phyloP scores from a whole-genome alignment of 164 flowering plant species.

The Magnolia officinalis region DNA sequence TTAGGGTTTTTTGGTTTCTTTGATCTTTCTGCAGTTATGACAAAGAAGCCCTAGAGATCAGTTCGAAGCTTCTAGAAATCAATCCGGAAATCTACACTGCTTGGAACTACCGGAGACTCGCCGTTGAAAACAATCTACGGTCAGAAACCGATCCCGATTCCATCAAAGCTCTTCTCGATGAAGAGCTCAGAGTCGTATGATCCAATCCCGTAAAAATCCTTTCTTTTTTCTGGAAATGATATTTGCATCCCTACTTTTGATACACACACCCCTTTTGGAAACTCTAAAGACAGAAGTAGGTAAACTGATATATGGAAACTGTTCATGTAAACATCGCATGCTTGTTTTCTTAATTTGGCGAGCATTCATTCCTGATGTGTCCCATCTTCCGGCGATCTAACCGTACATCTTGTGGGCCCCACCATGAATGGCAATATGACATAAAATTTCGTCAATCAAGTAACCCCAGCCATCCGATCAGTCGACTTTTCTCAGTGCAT shows the following conservation, averaged over 20 bases:
- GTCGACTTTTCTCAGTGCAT: background rate
- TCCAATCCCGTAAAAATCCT: background rate
- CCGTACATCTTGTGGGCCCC: too few relatives aligned
- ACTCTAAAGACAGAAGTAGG: too few relatives aligned
- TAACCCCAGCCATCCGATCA: too few relatives aligned
- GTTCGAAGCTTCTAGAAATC: conserved; percentile 60
- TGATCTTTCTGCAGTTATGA: conserved; percentile 45
- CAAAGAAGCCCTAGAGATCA: conserved; percentile 61
- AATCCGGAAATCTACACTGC: conserved; percentile 84
- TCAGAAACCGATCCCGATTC: conserved; percentile 36
- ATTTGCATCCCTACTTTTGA: background rate
- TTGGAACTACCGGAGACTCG: conserved; percentile 90
- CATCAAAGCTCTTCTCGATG: conserved; percentile 49
- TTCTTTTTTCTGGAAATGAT: background rate
- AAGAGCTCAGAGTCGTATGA: conserved; percentile 69
- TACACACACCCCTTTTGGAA: too few relatives aligned
- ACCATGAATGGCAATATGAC: too few relatives aligned
- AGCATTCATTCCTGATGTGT: too few relatives aligned
- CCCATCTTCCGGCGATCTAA: too few relatives aligned
- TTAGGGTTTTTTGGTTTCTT: conserved; percentile 1
- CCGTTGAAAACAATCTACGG: conserved; percentile 44
- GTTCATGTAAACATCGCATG: too few relatives aligned
- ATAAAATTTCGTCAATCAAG: too few relatives aligned
- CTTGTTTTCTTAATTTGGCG: too few relatives aligned
- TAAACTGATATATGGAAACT: too few relatives aligned